phyloP scores from a whole-genome alignment of 2,329 filamentous ascomycete genomes.

The Arthroderma uncinatum region DNA sequence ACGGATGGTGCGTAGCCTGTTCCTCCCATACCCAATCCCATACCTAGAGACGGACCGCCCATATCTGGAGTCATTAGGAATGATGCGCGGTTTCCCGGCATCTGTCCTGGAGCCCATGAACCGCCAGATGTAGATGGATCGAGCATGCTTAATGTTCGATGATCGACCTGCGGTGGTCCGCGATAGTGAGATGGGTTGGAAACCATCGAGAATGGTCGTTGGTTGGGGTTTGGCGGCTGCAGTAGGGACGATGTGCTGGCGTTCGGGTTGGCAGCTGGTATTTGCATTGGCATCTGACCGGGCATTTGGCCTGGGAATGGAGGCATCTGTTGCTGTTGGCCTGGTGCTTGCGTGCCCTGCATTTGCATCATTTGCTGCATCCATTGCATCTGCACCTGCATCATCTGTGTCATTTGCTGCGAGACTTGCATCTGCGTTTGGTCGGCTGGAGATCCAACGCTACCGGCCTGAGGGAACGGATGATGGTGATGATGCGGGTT shows the following conservation, averaged over 20 bases:
- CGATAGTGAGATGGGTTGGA: slow-evolving; percentile 17
- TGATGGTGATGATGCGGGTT: not conserved
- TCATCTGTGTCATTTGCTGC: slow-evolving; percentile 75
- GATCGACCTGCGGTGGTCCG: slow-evolving; percentile 27
- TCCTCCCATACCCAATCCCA: slow-evolving; percentile 9
- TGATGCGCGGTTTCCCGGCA: slow-evolving; percentile 26
- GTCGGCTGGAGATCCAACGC: slow-evolving; percentile 37
- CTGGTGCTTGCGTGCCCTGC: slow-evolving; percentile 41
- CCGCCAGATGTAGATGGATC: slow-evolving; percentile 44
- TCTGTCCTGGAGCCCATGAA: slow-evolving; percentile 20
- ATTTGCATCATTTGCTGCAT: slow-evolving; percentile 60
- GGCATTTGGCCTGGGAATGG: slow-evolving; percentile 12
- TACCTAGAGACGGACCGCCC: slow-evolving; percentile 14
- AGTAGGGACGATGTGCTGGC: slow-evolving; percentile 19
- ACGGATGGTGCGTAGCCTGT: slow-evolving; percentile 72
- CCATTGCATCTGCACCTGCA: slow-evolving; percentile 92
- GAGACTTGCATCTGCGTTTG: slow-evolving; percentile 70
- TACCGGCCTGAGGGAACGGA: not conserved
- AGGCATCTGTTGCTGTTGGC: too few species aligned
- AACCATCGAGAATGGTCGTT: slow-evolving; percentile 42
- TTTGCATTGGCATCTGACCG: slow-evolving; percentile 21
- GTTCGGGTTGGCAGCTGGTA: slow-evolving; percentile 20
- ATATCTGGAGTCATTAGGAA: slow-evolving; percentile 22
- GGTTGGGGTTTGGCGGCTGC: slow-evolving; percentile 22
- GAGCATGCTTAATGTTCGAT: slow-evolving; percentile 75